A percentile compares a stretch with the other conserved stretches of the same genome.
Evolutionary conservation across 2,329 filamentous ascomycete species (phyloP).

Genomic region (Myriosclerotinia scirpicola): DNA sequence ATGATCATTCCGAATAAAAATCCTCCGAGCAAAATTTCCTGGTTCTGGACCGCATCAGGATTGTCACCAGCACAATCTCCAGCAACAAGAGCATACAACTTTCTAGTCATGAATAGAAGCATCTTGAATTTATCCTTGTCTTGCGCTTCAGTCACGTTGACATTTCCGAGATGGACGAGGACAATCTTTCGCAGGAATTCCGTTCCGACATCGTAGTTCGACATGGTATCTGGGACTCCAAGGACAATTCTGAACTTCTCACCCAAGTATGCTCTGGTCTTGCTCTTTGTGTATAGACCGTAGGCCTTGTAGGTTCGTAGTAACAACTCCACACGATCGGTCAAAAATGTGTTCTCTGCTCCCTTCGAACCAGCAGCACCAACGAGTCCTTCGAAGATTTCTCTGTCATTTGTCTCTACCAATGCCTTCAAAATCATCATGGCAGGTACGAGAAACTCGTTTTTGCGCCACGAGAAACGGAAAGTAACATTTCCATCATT

Average conservation of each 20-base stretch:
- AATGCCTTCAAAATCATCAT: slow-evolving; percentile 97
- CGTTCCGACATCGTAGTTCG: slow-evolving; percentile 83
- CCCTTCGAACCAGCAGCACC: slow-evolving; percentile 75
- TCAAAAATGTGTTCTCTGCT: slow-evolving; percentile 85
- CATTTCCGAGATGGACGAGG: slow-evolving; percentile 84
- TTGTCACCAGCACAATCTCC: slow-evolving; percentile 94
- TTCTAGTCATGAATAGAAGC: slow-evolving; percentile 93
- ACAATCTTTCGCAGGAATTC: slow-evolving; percentile 91
- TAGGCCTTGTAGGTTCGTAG: slow-evolving; percentile 93
- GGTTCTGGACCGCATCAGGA: slow-evolving; percentile 93
- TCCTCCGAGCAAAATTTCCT: slow-evolving; percentile 90
- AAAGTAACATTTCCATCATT: slow-evolving; percentile 96
- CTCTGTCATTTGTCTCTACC: slow-evolving; percentile 91
- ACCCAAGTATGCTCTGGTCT: slow-evolving; percentile 84
- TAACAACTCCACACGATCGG: slow-evolving; percentile 88
- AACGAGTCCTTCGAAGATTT: slow-evolving; percentile 93
- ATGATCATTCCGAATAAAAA: slow-evolving; percentile 94
- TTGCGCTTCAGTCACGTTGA: slow-evolving; percentile 79
- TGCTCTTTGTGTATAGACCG: slow-evolving; percentile 74
- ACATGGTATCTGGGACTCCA: slow-evolving; percentile 78
- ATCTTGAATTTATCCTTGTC: slow-evolving; percentile 92
- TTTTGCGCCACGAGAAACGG: slow-evolving; percentile 96
- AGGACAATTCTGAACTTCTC: slow-evolving; percentile 89
- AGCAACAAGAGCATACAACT: slow-evolving; percentile 88
- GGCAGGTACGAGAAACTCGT: slow-evolving; percentile 91